Evolutionary conservation across 306 rosid genomes (phyloP), one percentile per base, ranked within the genome.

Genomic region (Lotus japonicus): DNA sequence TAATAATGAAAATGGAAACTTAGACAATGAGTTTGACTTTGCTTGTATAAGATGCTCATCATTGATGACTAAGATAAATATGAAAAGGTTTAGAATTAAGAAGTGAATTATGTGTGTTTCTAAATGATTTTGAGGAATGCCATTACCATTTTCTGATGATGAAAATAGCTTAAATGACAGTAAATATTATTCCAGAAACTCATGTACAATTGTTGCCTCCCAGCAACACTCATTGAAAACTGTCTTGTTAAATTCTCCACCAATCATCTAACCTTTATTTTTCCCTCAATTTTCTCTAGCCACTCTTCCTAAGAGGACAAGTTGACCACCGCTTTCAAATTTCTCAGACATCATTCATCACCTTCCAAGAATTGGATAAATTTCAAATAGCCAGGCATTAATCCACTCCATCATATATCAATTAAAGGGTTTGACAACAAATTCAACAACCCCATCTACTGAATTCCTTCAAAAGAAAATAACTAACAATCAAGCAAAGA

Each of bases 271-370:
- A 1, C 1, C 23, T 33, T 46, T n/a, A n/a, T n/a, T n/a, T n/a
- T n/a, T n/a, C n/a, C n/a, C n/a, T n/a, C n/a, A n/a, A n/a, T n/a
- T n/a, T n/a, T n/a, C n/a, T n/a, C n/a, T n/a, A n/a, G n/a, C n/a
- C n/a, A n/a, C n/a, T n/a, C n/a, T n/a, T 39, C 77, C 70, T 43
- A 41, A 69, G 14, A 79, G 19, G 46, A 15, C 57, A 60, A 67
- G 49, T 60, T 49, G 64, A 63, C 36, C 16, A 35, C 21, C 19
- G 9, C 13, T 36, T 45, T 13, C 68, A 76, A 72, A 66, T 9
- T 72, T 55, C 55, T 62, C 44, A 72, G 64, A 70, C 69, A 44
- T 39, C 50, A 38, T 13, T 39, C 50, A 38, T 13, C 58, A 19
- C 28, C 44, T 31, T 60, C 57, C 73, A 73, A 50, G 44, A 64